Base-by-base conservation (phyloP, 495 filamentous ascomycete species). In the Polyplosphaeria fusca region DNA sequence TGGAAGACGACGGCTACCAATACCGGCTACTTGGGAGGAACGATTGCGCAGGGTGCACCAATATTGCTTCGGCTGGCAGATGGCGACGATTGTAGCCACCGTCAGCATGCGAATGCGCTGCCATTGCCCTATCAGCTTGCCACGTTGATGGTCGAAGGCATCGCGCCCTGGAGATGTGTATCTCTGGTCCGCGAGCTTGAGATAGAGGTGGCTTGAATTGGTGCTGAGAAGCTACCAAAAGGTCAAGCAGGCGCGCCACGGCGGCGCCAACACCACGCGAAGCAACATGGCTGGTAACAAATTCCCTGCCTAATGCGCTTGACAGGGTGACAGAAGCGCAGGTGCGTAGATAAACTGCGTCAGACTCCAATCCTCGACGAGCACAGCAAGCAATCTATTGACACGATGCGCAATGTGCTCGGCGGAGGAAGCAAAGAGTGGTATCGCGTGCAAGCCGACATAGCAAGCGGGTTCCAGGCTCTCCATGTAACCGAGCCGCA, bases 11-110 rank as follows among this genome's bases (percentile, higher is more conserved):
- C 24, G 26, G 7, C 46, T 12, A 37, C 12, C 46, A 20, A 27
- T 22, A 22, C 28, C 46, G 19, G 4, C 18, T 4, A 49, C 5
- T 49, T 49, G 46, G 46, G 23, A 49, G 18, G 46, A 12, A 30
- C 4, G 20, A 25, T 16, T 5, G 5, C 9, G 24, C 43, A 47
- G 43, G 43, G 24, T 47, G 5, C 25, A 19, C 11, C 25, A 37
- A 35, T 49, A 49, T 49, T 49, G 46, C 28, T 32, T 27, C 42
- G 42, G 42, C 42, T 46, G 42, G 23, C 42, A 46, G 42, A 46
- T 46, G 22, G 5, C 39, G 39, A 42, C 19, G 19, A 19, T 20
- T 18, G 5, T 5, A 42, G 39, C 7, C 20, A 25, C 4, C 22
- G 7, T 23, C 5, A 12, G 39, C 16, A 20, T 7, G 30, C 30